A percentile compares a stretch with the other conserved stretches of the same genome.
These are phyloP conservation scores for Talaromyces verruculosus DNA, from an alignment of 2,329 filamentous ascomycete species.

Conservation along the genomic window DNA sequence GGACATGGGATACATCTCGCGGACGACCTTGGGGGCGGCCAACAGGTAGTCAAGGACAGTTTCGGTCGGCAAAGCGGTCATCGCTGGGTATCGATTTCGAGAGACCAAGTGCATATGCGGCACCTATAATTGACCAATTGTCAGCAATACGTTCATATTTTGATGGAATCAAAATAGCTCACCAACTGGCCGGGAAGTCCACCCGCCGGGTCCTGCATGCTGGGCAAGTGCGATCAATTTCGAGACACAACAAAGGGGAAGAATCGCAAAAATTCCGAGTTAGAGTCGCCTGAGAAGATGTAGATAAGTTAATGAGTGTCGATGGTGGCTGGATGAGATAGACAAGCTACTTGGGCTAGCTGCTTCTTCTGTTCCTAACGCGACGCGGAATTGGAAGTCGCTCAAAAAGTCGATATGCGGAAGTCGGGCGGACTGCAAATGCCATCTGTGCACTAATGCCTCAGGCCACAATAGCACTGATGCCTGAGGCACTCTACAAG, in stretches of 20 bases:
- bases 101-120: conserved; percentile 89
- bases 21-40: conserved; percentile 79
- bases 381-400: conserved; percentile 21
- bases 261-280: no score
- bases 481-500: neutral
- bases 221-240: conserved; percentile 31
- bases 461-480: conserved; percentile 4
- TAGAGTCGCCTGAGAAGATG: neutral
- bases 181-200: conserved; percentile 49
- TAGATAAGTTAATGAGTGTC: neutral
- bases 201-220: conserved; percentile 49
- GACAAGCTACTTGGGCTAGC: conserved; percentile 8
- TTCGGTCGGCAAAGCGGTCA: conserved; percentile 68
- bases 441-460: conserved; percentile 27
- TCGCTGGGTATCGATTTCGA: conserved; percentile 73
- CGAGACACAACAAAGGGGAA: neutral
- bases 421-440: conserved; percentile 22
- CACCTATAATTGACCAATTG: conserved; percentile 54
- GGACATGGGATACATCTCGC: conserved; percentile 80
- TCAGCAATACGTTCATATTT: neutral
- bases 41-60: conserved; percentile 82
- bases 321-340: neutral
- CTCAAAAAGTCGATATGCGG: conserved; percentile 21
- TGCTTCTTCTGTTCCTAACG: conserved; percentile 14
- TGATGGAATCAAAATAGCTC: conserved; percentile 26